A percentile compares a stretch with the other conserved stretches of the same genome.
Evolutionary conservation across 345 rosid species (phyloP).

Genomic region (Hibiscus trionum): DNA sequence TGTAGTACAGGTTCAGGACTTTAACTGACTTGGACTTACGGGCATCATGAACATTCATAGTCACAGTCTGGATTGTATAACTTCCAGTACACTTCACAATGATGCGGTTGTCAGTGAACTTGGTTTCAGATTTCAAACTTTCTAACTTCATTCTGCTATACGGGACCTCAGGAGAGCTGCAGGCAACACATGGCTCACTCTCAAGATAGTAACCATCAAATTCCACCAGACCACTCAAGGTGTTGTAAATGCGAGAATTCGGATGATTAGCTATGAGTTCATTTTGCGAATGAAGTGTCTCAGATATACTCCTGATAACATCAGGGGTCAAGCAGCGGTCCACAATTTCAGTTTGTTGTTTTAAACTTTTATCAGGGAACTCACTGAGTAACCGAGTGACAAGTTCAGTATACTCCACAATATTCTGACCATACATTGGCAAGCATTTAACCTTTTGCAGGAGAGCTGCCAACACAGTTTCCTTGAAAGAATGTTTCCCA

Average conservation of each 20-base stretch:
- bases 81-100: conserved; percentile 97
- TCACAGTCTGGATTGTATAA: conserved; percentile 92
- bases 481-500: conserved; percentile 75
- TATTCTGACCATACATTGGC: conserved; percentile 94
- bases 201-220: conserved; percentile 99
- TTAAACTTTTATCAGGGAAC: conserved; percentile 64
- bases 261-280: conserved; percentile 99
- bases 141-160: conserved; percentile 97
- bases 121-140: conserved; percentile 94
- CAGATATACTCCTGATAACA: conserved; percentile 70
- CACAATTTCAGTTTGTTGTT: conserved; percentile 65
- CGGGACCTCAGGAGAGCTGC: conserved; percentile 99
- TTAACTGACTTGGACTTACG: conserved; percentile 97
- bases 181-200: conserved; percentile 98
- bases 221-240: conserved; percentile 86
- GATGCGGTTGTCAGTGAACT: conserved; percentile 95
- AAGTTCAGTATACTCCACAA: conserved; percentile 90
- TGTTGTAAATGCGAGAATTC: conserved; percentile 90
- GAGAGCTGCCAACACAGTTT: conserved; percentile 54
- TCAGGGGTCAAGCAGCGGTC: conserved; percentile 77
- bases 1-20: conserved; percentile 88
- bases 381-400: conserved; percentile 72
- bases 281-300: conserved; percentile 86
- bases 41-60: conserved; percentile 98
- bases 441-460: conserved; percentile 61